phyloP scores from a whole-genome alignment of 768 basidiomycete genomes.

The Tephrocybe sp. region DNA sequence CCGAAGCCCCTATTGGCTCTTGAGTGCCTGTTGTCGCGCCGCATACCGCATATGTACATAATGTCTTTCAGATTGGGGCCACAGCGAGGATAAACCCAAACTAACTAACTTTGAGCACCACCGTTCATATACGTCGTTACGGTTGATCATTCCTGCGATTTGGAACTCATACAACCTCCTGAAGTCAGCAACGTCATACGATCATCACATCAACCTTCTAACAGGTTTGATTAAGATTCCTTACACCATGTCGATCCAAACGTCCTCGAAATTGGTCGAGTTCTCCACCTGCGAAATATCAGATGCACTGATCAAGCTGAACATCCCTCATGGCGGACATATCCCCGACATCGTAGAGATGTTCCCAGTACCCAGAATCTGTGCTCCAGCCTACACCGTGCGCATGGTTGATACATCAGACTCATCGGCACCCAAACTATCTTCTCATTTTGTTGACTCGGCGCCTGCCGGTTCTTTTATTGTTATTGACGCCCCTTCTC shows the following conservation, averaged over 20 bases:
- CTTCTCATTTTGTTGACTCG: conserved; percentile 81
- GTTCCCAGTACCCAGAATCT: conserved; percentile 46
- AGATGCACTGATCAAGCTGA: conserved; percentile 84
- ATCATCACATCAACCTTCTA: too few relatives aligned
- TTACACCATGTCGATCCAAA: conserved; percentile 19
- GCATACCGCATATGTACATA: too few relatives aligned
- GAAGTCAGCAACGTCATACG: too few relatives aligned
- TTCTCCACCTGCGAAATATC: conserved; percentile 85
- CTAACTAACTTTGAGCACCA: too few relatives aligned
- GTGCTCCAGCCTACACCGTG: conserved; percentile 87
- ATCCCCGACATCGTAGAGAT: conserved; percentile 74
- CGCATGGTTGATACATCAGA: conserved; percentile 70
- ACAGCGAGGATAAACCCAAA: too few relatives aligned
- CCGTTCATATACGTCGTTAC: too few relatives aligned
- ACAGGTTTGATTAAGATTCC: too few relatives aligned
- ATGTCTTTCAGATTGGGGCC: too few relatives aligned
- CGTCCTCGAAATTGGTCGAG: conserved; percentile 21
- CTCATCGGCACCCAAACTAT: conserved; percentile 58
- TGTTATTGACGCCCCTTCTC: conserved; percentile 71
- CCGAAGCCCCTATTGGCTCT: too few relatives aligned
- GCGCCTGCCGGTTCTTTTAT: conserved; percentile 64
- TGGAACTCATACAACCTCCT: too few relatives aligned
- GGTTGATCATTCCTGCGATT: too few relatives aligned
- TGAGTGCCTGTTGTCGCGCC: too few relatives aligned
- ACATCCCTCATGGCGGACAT: conserved; percentile 67